Base-by-base conservation (phyloP, 441 rosid species). In the Theobroma grandiflorum region DNA sequence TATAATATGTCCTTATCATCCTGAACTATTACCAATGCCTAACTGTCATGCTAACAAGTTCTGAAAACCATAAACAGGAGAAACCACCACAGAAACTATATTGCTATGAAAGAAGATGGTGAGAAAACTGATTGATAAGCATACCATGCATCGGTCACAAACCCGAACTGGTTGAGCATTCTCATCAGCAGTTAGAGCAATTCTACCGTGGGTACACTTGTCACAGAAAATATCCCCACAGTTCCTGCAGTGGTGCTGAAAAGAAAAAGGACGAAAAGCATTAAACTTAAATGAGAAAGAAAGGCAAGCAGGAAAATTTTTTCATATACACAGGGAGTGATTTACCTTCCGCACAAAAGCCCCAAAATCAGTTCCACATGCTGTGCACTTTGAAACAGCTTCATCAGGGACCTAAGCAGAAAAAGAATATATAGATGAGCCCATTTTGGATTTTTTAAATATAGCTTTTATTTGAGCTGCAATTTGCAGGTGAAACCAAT, bases 211-310 rank as follows among this genome's bases (percentile, higher is more conserved):
- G 26, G 97, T 97, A 64, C 99, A 97, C 86, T 95, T 97, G 92
- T 95, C 99, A 77, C 99, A 95, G 87, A 93, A 97, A 79, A 97
- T 93, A 79, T 97, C 99, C 75, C 99, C 99, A 82, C 99, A 97
- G 79, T 97, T 97, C 87, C 99, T 88, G 88, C 99, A 97, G 81
- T 97, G 99, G 87, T 95, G 99, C 99, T 97, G 97, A 49, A 81
- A 82, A 2, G 18, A 20, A 68, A 59, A 58, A 65, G 31, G 62
- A 47, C 66, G 6, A 62, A 67, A 2, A 37, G 10, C 79, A 67
- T 77, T 69, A 78, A 81, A 66, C 50, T 80, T 78, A 40, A 70
- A 20, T 22, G 81, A 37, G 3, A 81, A 72, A 42, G 26, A 67
- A 18, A 38, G 55, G 59, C 14, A 70, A 38, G 80, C 59, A 77